Base-by-base conservation (phyloP, 805 yeast genomes). In the Sugiyamaella valdiviana region DNA sequence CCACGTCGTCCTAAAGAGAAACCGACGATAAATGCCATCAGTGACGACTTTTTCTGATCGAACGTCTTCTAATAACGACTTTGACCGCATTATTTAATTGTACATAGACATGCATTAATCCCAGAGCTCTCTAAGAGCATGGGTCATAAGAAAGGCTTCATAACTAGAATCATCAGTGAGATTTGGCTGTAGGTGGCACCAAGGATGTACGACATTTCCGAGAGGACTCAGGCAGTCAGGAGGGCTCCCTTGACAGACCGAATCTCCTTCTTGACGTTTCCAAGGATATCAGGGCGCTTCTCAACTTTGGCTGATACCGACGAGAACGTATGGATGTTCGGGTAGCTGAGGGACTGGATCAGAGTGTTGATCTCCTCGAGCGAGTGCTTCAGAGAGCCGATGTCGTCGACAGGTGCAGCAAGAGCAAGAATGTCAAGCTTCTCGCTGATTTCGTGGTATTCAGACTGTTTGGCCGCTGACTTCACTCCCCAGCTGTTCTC, bases 171-270 rank as follows among this genome's bases (percentile, higher is more conserved):
- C 17, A 17, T n/a, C n/a, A n/a, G n/a, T n/a, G n/a, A n/a, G n/a
- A n/a, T n/a, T n/a, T n/a, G n/a, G n/a, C n/a, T n/a, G n/a, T n/a
- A n/a, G n/a, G n/a, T n/a, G n/a, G n/a, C n/a, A n/a, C n/a, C n/a
- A n/a, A n/a, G n/a, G n/a, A n/a, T n/a, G n/a, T n/a, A n/a, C n/a
- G n/a, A n/a, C n/a, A n/a, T n/a, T n/a, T n/a, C n/a, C n/a, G 14
- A 26, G 9, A n/a, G n/a, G 5, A n/a, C 16, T 45, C 37, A 39
- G 2, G 55, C 37, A 29, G 54, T 51, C 21, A 59, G 39, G n/a
- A 59, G 41, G 6, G 54, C 46, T 17, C 62, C 62, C 44, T 58
- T 58, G 37, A 56, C 45, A 4, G 56, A 35, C 16, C 62, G 44
- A 19, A 58, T 54, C 20, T 58, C 61, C 26, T 54, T 55, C 49